Conservation (phyloP, 176 grass and related monocot genomes). For the Saccharum spontaneum region DNA sequence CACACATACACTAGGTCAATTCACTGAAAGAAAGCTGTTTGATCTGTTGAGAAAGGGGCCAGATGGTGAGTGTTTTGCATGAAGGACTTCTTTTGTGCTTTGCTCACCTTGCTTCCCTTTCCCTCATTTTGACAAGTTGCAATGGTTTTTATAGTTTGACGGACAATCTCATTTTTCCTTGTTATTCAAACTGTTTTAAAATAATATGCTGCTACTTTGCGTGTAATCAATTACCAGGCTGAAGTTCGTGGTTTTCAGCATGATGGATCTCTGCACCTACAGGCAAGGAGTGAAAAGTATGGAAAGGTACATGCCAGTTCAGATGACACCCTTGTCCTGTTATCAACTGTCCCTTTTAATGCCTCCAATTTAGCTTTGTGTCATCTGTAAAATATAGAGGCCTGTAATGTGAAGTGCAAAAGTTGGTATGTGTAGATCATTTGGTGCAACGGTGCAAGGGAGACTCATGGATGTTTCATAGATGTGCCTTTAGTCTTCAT, state of each 20-base stretch:
- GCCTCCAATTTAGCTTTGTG: not conserved
- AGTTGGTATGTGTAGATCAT: not conserved
- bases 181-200: not conserved
- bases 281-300: constrained; percentile 99
- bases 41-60: not conserved
- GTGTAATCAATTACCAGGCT: constrained; percentile 52
- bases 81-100: not conserved
- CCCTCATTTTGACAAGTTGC: not conserved
- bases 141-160: not conserved
- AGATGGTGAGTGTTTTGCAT: too few species aligned
- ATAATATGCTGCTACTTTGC: constrained; percentile 12
- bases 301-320: constrained; percentile 62
- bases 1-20: not conserved
- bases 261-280: constrained; percentile 91
- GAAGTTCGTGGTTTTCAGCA: constrained; percentile 95
- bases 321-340: not conserved
- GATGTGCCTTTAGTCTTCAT: not conserved
- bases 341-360: constrained; percentile 1
- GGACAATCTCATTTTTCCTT: not conserved
- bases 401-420: not conserved
- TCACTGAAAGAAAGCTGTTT: not conserved
- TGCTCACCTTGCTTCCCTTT: not conserved
- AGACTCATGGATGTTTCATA: not conserved
- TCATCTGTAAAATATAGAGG: not conserved
- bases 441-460: constrained; percentile 20